A percentile compares a stretch with the other conserved stretches of the same genome.
Conservation (phyloP, 768 basidiomycete genomes). For the Suillus luteus region DNA sequence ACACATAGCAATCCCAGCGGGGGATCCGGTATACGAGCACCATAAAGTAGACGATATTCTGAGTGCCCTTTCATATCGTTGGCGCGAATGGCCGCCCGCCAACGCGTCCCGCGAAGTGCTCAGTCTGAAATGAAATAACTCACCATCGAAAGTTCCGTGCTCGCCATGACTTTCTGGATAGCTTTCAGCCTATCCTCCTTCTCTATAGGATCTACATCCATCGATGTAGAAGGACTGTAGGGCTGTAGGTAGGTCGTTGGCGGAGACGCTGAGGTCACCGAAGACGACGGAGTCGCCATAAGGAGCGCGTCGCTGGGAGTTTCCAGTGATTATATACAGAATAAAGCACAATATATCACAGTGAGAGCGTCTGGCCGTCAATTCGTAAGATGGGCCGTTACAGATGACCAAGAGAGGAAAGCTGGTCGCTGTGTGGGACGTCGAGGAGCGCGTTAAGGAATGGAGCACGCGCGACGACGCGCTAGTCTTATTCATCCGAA, state of each 20-base stretch:
- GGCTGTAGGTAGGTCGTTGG: slow-evolving; percentile 62
- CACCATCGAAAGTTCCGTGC: slow-evolving; percentile 81
- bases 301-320: slow-evolving; percentile 32
- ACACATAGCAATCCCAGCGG: slow-evolving; percentile 14
- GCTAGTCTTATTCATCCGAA: slow-evolving; percentile 38
- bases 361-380: slow-evolving; percentile 14
- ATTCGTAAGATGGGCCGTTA: slow-evolving; percentile 25
- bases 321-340: slow-evolving; percentile 20
- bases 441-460: slow-evolving; percentile 41
- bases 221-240: slow-evolving; percentile 40
- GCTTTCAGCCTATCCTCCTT: slow-evolving; percentile 65
- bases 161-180: slow-evolving; percentile 73
- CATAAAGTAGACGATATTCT: slow-evolving; percentile 9
- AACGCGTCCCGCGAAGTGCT: slow-evolving; percentile 51
- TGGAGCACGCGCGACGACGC: slow-evolving; percentile 37
- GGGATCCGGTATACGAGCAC: slow-evolving; percentile 14
- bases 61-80: slow-evolving; percentile 14
- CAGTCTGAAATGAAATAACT: slow-evolving; percentile 38
- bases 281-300: slow-evolving; percentile 83
- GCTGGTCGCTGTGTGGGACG: slow-evolving; percentile 41
- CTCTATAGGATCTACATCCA: slow-evolving; percentile 46
- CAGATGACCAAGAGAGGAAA: slow-evolving; percentile 32
- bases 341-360: slow-evolving; percentile 21
- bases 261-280: slow-evolving; percentile 81
- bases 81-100: slow-evolving; percentile 28